Conservation (phyloP, 257 asterid genomes). For the Penstemon newberryi region DNA sequence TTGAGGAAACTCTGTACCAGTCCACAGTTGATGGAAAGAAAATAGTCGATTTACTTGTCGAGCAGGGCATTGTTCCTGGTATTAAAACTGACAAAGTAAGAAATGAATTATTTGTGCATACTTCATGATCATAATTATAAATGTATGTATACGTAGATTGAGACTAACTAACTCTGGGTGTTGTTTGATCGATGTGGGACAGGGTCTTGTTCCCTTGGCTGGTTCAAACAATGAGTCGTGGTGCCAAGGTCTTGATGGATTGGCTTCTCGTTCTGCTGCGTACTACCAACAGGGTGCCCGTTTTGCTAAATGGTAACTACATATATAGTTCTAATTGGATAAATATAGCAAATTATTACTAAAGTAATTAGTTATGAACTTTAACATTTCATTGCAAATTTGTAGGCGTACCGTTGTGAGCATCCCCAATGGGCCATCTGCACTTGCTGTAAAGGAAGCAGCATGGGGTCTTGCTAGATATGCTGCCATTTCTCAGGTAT, state of each 20-base stretch:
- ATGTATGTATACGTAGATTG: neutral
- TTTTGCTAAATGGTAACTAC: conserved; percentile 59
- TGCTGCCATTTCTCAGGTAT: conserved; percentile 75
- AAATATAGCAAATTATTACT: neutral
- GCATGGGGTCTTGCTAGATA: conserved; percentile 91
- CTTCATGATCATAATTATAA: neutral
- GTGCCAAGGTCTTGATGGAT: conserved; percentile 88
- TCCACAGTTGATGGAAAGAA: conserved; percentile 70
- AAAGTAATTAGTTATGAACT: neutral
- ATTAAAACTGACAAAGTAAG: conserved; percentile 68
- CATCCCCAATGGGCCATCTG: conserved; percentile 75
- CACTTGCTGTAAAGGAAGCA: conserved; percentile 77
- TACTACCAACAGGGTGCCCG: conserved; percentile 85
- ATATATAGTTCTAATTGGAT: neutral
- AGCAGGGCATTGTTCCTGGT: conserved; percentile 71
- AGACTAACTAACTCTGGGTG: neutral
- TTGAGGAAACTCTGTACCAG: conserved; percentile 71
- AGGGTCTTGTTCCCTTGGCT: conserved; percentile 79
- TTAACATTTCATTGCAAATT: neutral
- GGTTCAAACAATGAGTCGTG: conserved; percentile 77
- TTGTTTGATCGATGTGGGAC: neutral
- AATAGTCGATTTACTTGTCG: conserved; percentile 65
- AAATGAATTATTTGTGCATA: neutral
- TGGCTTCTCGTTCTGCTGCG: conserved; percentile 78
- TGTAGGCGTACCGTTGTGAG: conserved; percentile 78